Evolutionary conservation across 805 yeast genomes (phyloP).

Genomic region (Torulaspora indica): DNA sequence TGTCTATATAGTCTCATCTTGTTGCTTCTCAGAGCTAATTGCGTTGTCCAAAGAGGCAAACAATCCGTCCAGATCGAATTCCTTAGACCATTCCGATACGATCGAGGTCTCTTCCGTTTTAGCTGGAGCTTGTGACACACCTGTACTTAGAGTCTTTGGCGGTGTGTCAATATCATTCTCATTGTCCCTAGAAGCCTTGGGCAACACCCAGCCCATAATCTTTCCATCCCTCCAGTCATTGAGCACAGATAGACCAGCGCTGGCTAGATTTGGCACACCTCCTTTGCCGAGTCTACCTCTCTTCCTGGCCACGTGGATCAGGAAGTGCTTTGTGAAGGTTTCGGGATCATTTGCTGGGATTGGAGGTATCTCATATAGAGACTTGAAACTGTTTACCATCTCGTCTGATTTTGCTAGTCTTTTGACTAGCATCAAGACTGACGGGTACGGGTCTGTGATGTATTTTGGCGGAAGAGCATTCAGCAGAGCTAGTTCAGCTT

Average conservation of each 20-base stretch:
- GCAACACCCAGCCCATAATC: slow-evolving; percentile 84
- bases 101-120: slow-evolving; percentile 62
- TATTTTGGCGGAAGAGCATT: slow-evolving; percentile 87
- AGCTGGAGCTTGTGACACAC: slow-evolving; percentile 40
- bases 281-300: slow-evolving; percentile 90
- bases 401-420: slow-evolving; percentile 67
- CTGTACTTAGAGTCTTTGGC: slow-evolving; percentile 35
- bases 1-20: slow-evolving; percentile 14
- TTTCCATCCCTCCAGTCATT: slow-evolving; percentile 98
- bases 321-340: slow-evolving; percentile 76
- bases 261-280: slow-evolving; percentile 83
- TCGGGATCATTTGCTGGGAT: slow-evolving; percentile 66
- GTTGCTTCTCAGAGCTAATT: slow-evolving; percentile 28
- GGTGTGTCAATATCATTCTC: slow-evolving; percentile 24
- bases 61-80: slow-evolving; percentile 84
- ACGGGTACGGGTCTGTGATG: slow-evolving; percentile 77
- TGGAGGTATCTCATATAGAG: slow-evolving; percentile 74
- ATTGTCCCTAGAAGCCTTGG: slow-evolving; percentile 49
- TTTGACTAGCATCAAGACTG: slow-evolving; percentile 70
- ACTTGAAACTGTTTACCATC: slow-evolving; percentile 71
- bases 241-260: slow-evolving; percentile 77
- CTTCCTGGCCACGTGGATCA: slow-evolving; percentile 88
- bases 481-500: slow-evolving; percentile 82
- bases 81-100: slow-evolving; percentile 89
- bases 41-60: slow-evolving; percentile 44